These are phyloP conservation scores for Mediolabrus comicus DNA, from an alignment of 108 stramenopile species.

Conservation along the genomic window DNA sequence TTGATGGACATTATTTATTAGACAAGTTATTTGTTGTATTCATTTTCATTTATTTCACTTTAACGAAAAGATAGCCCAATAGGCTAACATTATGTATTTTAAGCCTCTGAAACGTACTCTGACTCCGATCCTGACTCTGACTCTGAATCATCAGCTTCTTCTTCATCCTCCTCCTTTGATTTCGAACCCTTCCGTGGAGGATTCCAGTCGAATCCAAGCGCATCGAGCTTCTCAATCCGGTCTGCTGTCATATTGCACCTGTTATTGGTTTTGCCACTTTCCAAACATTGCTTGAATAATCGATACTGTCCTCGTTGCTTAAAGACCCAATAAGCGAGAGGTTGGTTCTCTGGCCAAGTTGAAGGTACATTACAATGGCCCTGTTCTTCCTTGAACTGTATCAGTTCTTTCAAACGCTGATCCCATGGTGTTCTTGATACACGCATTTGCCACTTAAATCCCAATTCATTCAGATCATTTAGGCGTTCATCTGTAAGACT, in stretches of 20 bases:
- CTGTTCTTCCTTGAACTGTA: slow-evolving; percentile 34
- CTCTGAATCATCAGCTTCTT: not conserved
- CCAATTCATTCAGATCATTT: slow-evolving; percentile 20
- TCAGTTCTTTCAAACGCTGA: slow-evolving; percentile 34
- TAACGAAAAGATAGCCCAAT: no score
- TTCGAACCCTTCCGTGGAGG: slow-evolving; percentile 17
- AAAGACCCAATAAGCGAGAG: slow-evolving; percentile 49
- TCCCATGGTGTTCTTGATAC: slow-evolving; percentile 42
- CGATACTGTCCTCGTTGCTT: slow-evolving; percentile 46
- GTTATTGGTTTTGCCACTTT: slow-evolving; percentile 23
- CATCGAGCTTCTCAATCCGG: slow-evolving; percentile 49
- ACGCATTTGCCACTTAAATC: slow-evolving; percentile 44
- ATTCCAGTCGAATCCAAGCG: slow-evolving; percentile 57
- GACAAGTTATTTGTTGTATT: not conserved
- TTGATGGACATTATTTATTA: not conserved
- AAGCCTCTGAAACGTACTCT: no score
- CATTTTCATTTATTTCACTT: not conserved
- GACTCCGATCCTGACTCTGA: no score
- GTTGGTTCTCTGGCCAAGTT: slow-evolving; percentile 36
- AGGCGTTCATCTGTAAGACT: slow-evolving; percentile 41
- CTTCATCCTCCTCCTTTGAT: not conserved
- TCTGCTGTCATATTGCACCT: slow-evolving; percentile 56
- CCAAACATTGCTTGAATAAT: slow-evolving; percentile 17
- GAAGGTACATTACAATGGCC: slow-evolving; percentile 48
- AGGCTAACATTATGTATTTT: no score